Conservation (phyloP, 352 stramenopile genomes). For the Peronosclerospora sorghi region DNA sequence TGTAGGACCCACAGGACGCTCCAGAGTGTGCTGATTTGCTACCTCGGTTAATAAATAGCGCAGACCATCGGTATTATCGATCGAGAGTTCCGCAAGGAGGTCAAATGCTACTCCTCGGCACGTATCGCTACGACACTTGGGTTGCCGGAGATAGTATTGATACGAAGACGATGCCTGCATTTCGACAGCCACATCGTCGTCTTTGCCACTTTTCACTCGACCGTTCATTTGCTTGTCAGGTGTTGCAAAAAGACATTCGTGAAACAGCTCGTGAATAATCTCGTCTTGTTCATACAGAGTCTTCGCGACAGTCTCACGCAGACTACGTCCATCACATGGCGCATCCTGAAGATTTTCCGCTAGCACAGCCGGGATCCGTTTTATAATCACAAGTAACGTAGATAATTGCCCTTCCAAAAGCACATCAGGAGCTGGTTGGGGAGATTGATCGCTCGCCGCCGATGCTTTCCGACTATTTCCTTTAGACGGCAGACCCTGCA, state of each 20-base stretch:
- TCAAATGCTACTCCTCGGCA: slow-evolving; percentile 70
- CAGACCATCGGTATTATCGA: slow-evolving; percentile 48
- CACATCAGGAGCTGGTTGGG: slow-evolving; percentile 15
- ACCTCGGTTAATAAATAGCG: slow-evolving; percentile 67
- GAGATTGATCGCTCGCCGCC: slow-evolving; percentile 6
- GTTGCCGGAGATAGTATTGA: slow-evolving; percentile 67
- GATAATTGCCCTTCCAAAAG: slow-evolving; percentile 46
- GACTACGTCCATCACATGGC: slow-evolving; percentile 29
- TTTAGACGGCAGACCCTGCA: not conserved
- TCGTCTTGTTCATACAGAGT: slow-evolving; percentile 44
- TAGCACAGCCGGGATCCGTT: slow-evolving; percentile 42
- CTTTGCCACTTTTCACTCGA: slow-evolving; percentile 8
- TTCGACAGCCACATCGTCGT: slow-evolving; percentile 3
- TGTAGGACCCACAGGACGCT: slow-evolving; percentile 25
- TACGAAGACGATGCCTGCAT: slow-evolving; percentile 25
- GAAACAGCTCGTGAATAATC: slow-evolving; percentile 60
- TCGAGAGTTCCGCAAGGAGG: slow-evolving; percentile 52
- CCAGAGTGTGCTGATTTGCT: slow-evolving; percentile 61
- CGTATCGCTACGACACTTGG: slow-evolving; percentile 71
- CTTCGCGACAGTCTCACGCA: slow-evolving; percentile 36
- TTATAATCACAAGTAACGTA: slow-evolving; percentile 46
- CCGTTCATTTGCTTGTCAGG: slow-evolving; percentile 19
- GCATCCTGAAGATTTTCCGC: slow-evolving; percentile 30
- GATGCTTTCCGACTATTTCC: slow-evolving; percentile 2
- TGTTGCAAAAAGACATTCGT: slow-evolving; percentile 58